Conservation (phyloP, 306 rosid species). For the Geum urbanum region DNA sequence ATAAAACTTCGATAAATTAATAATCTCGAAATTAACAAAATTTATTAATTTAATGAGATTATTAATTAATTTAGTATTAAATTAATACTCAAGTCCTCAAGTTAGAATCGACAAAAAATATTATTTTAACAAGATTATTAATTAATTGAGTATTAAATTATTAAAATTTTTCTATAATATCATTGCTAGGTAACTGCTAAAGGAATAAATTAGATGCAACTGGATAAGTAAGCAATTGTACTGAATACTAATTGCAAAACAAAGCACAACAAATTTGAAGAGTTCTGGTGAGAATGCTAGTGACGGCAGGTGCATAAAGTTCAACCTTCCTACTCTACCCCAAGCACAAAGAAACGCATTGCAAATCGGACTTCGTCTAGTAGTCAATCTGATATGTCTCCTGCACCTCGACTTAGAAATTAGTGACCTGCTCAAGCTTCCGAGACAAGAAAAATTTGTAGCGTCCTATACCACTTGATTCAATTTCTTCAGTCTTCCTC, state of each 20-base stretch:
- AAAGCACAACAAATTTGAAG: slow-evolving; percentile 25
- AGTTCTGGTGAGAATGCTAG: slow-evolving; percentile 22
- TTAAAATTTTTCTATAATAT: too few species aligned
- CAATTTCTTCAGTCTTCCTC: slow-evolving; percentile 77
- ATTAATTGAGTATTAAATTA: too few species aligned
- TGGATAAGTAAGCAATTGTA: not conserved
- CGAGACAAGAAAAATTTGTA: slow-evolving; percentile 77
- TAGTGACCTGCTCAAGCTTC: slow-evolving; percentile 65
- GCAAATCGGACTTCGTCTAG: slow-evolving; percentile 26
- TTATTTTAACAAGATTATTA: too few species aligned
- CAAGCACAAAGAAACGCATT: slow-evolving; percentile 33
- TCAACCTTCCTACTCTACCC: slow-evolving; percentile 46
- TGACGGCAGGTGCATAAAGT: slow-evolving; percentile 29
- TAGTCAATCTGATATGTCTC: slow-evolving; percentile 32
- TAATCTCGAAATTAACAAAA: too few species aligned
- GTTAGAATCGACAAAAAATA: too few species aligned
- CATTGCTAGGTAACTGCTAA: too few species aligned
- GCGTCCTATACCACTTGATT: slow-evolving; percentile 85
- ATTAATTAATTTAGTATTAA: too few species aligned
- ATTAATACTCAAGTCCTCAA: too few species aligned
- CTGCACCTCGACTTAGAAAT: slow-evolving; percentile 41
- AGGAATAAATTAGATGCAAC: not conserved
- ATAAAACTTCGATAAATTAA: too few species aligned
- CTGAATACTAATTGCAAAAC: not conserved
- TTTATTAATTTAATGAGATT: too few species aligned